Evolutionary conservation across 192 early-diverging fungal species (phyloP), one percentile per base, ranked within the genome.

Genomic region (Funneliformis geosporum): DNA sequence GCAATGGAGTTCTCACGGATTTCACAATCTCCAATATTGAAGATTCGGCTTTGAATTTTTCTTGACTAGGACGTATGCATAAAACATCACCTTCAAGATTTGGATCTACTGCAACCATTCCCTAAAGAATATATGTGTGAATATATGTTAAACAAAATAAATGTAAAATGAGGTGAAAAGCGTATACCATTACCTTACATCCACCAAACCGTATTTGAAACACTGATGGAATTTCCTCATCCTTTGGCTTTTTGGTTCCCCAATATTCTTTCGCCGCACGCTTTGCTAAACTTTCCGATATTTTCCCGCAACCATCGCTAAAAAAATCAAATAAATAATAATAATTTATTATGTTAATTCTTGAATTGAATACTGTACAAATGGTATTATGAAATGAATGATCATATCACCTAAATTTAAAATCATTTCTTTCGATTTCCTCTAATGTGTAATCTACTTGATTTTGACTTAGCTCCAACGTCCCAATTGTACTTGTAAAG

Each of bases 261-360:
- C 60, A 65, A 43, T 77, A 77, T 16, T 42, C 9, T 77, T 77
- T 77, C 4, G 46, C 40, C 28, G 42, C 75, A 5, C 8, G 62
- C 6, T 80, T 38, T 27, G 91, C 89, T 18, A 95, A 72, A 5
- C 50, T 71, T 2, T 62, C 73, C 0, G 91, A 91, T 39, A 95
- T 87, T 10, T 83, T 84, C 11, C 94, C 94, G 33, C 93, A 89
- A 5, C 94, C 94, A 79, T 95, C 94, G 46, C 91, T 92, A 75
- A 94, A 94, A 42, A 21, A 68, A 68, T n/a, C n/a, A 21, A n/a
- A 11, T 65, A 21, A 40, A 18, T 10, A 47, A 16, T 43, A 4
- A 33, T 46, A 25, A 25, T 28, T 46, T n/a, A 70, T 46, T 16
- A 46, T 33, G 1, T 47, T 40, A 5, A 8, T 3, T 23, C 5